phyloP scores from a whole-genome alignment of 2,329 filamentous ascomycete genomes.

The Achaetomium macrosporum region DNA sequence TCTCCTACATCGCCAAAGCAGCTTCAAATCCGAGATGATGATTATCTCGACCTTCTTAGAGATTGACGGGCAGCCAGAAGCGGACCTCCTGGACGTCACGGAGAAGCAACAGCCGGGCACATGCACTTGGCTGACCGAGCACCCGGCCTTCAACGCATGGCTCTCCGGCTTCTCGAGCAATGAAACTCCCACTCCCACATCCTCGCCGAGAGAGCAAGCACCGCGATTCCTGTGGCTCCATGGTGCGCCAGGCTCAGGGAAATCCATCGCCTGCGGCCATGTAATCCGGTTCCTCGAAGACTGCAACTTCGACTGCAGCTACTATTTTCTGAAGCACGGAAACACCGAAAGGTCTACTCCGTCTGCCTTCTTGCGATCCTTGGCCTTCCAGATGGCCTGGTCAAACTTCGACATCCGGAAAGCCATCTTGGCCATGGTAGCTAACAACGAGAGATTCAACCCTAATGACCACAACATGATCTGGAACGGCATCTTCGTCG shows the following conservation, averaged over 20 bases:
- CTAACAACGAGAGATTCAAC: constrained; percentile 8
- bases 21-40: background rate
- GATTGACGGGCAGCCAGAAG: background rate
- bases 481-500: constrained; percentile 17
- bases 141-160: constrained; percentile 20
- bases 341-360: constrained; percentile 12
- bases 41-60: background rate
- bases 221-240: constrained; percentile 23
- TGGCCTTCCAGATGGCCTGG: constrained; percentile 22
- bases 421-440: constrained; percentile 9
- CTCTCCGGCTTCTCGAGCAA: background rate
- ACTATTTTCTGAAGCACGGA: constrained; percentile 24
- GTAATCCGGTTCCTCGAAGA: constrained; percentile 22
- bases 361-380: constrained; percentile 11
- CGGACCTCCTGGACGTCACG: background rate
- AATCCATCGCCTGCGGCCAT: constrained; percentile 22
- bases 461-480: constrained; percentile 15
- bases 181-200: background rate
- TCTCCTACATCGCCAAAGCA: background rate
- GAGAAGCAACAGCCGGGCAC: background rate
- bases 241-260: constrained; percentile 25
- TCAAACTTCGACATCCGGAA: constrained; percentile 12
- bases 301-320: constrained; percentile 20
- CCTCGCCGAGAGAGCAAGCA: too few species aligned
- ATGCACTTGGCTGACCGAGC: constrained; percentile 23